Evolutionary conservation across 768 basidiomycete genomes (phyloP), one percentile per base, ranked within the genome.

Genomic region (Trametes sanguinea): DNA sequence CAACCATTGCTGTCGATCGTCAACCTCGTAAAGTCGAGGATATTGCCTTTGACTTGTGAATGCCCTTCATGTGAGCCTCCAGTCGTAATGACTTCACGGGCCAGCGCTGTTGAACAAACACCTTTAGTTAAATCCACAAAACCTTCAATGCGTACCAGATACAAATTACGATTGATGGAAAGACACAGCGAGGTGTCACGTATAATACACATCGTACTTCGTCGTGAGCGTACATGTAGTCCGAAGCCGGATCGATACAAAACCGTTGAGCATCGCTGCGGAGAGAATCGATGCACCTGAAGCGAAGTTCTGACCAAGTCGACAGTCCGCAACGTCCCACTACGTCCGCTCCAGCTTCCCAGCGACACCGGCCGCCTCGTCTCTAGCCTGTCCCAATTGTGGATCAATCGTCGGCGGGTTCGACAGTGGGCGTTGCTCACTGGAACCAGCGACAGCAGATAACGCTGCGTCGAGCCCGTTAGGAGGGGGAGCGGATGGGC

Each of bases 301-400:
- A 44, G 10, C 40, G 30, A 30, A 14, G 40, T 16, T 14, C 5
- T 33, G 27, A 46, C 22, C 6, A 40, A 43, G 30, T 44, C 44
- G 2, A 7, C 37, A 17, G 37, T 33, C 11, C 6, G 48, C 39
- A 46, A 32, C 14, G n/a, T 6, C 13, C 11, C 48, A 42, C 56
- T 55, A 69, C 39, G 65, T 53, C 58, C 72, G 61, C 57, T 73
- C 72, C 17, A 75, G 62, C 57, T 71, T 68, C 17, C 71, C 71
- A 4, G 70, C 73, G 6, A 72, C 74, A 3, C 72, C 72, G 13
- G 70, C 73, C 8, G 75, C 75, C 68, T 76, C 75, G 32, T 72
- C 73, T 33, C 75, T 62, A 6, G 72, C 74, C 61, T 73, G 75
- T 13, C 75, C 74, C 16, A 75, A 64, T 60, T 72, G 70, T 1